Evolutionary conservation across 495 filamentous ascomycete genomes (phyloP).

Genomic region (Penicillium angulare): DNA sequence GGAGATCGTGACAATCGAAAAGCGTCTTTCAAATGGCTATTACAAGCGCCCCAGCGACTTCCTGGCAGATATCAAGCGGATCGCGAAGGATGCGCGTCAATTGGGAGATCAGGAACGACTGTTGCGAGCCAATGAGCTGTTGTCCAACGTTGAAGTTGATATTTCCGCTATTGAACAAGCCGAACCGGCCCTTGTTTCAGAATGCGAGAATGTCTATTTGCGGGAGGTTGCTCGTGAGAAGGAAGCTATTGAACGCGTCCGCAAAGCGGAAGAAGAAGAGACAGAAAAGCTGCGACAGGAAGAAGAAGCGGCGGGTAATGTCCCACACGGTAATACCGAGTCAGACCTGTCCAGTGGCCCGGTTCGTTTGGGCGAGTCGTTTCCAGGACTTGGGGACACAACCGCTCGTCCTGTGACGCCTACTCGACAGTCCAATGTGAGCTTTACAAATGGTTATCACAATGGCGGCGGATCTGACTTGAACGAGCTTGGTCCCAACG

Average conservation of each 20-base stretch:
- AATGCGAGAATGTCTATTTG: conserved; percentile 71
- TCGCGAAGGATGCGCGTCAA: conserved; percentile 79
- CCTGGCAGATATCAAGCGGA: conserved; percentile 73
- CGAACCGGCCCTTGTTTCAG: conserved; percentile 61
- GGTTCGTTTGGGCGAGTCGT: conserved; percentile 57
- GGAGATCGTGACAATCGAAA: conserved; percentile 90
- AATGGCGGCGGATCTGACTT: conserved; percentile 48
- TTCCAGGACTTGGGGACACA: conserved; percentile 36
- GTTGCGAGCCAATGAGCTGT: conserved; percentile 83
- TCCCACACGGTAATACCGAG: conserved; percentile 45
- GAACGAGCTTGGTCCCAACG: conserved; percentile 39
- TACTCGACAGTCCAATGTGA: conserved; percentile 43
- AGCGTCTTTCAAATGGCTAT: conserved; percentile 89
- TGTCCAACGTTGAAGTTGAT: conserved; percentile 90
- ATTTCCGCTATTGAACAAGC: conserved; percentile 64
- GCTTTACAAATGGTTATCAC: conserved; percentile 51
- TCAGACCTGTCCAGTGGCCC: conserved; percentile 53
- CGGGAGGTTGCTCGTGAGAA: conserved; percentile 70
- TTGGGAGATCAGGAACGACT: conserved; percentile 72
- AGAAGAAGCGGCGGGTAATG: conserved; percentile 40
- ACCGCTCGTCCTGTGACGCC: conserved; percentile 53
- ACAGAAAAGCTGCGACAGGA: conserved; percentile 10
- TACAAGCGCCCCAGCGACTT: conserved; percentile 90
- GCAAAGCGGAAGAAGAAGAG: conserved; percentile 49
- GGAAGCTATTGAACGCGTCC: conserved; percentile 59